Conservation (phyloP, 2,329 filamentous ascomycete genomes). For the Exophiala aquamarina region DNA sequence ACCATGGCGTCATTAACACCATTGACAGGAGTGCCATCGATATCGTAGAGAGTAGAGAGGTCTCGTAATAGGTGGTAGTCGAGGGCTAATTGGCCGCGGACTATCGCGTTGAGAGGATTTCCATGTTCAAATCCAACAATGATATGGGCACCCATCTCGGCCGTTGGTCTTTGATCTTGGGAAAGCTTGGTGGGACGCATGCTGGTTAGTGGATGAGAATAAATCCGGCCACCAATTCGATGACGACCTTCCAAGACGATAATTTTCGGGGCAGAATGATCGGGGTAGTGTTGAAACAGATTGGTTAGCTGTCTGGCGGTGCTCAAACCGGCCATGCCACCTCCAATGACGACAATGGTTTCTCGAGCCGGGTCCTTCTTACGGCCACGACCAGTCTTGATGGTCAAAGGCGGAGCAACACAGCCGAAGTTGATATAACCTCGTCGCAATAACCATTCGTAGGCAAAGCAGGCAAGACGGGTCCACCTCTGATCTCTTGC, state of each 20-base stretch:
- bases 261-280: conserved; percentile 70
- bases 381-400: conserved; percentile 41
- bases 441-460: conserved; percentile 85
- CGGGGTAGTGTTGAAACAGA: conserved; percentile 77
- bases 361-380: conserved; percentile 57
- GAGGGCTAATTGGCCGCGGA: conserved; percentile 85
- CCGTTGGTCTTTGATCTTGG: conserved; percentile 67
- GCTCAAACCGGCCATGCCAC: conserved; percentile 89
- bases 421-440: conserved; percentile 98
- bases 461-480: conserved; percentile 81
- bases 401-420: conserved; percentile 63
- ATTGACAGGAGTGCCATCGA: conserved; percentile 64
- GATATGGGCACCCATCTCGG: conserved; percentile 97
- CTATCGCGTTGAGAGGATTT: conserved; percentile 87
- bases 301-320: conserved; percentile 88
- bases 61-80: conserved; percentile 79
- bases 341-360: conserved; percentile 83
- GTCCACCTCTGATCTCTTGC: conserved; percentile 87
- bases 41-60: conserved; percentile 84
- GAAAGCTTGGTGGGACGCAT: conserved; percentile 55
- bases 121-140: conserved; percentile 95
- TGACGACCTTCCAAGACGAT: conserved; percentile 83
- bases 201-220: conserved; percentile 72
- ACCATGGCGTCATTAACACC: conserved; percentile 75
- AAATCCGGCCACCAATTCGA: conserved; percentile 87